A percentile compares a stretch with the other conserved stretches of the same genome.
Conservation (phyloP, 1,284 basidiomycete species). For the Tetrapyrgos nigripes region DNA sequence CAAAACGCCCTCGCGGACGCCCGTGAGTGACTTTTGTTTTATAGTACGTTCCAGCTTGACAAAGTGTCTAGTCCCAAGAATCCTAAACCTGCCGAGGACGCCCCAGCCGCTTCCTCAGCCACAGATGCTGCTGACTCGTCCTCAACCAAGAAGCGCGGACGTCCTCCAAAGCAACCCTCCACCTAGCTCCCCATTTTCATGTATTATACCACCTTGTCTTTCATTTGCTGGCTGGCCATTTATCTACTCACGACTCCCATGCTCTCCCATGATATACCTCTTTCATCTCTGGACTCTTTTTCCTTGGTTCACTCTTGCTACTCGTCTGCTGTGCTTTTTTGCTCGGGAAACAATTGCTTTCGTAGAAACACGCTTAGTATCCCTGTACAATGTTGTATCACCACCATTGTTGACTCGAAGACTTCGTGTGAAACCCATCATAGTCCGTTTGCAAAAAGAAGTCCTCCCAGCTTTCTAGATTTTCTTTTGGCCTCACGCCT, state of each 20-base stretch:
- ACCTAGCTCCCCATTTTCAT: slow-evolving; percentile 26
- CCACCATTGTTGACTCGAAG: neutral
- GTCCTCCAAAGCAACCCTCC: slow-evolving; percentile 64
- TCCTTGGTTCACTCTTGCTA: neutral
- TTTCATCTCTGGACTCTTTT: neutral
- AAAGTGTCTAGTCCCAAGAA: too few relatives aligned
- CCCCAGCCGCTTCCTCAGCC: slow-evolving; percentile 39
- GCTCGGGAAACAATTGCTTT: neutral
- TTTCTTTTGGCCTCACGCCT: neutral
- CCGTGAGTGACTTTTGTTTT: too few relatives aligned
- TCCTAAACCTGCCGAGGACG: slow-evolving; percentile 51
- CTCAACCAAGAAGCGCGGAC: slow-evolving; percentile 72
- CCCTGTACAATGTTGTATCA: neutral
- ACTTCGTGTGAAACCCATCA: slow-evolving; percentile 1
- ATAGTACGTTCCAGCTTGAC: too few relatives aligned
- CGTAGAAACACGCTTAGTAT: slow-evolving; percentile 3
- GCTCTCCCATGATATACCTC: slow-evolving; percentile 27
- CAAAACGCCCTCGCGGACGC: slow-evolving; percentile 75
- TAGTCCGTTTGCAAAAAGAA: too few relatives aligned
- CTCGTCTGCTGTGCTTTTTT: neutral
- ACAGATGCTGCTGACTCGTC: slow-evolving; percentile 51
- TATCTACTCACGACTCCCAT: slow-evolving; percentile 46
- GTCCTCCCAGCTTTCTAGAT: neutral
- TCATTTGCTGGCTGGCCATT: slow-evolving; percentile 32
- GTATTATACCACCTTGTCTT: slow-evolving; percentile 34